A percentile compares a stretch with the other conserved stretches of the same genome.
These are phyloP conservation scores for Podila horticola DNA, from an alignment of 192 early-diverging fungal genomes.

Conservation along the genomic window DNA sequence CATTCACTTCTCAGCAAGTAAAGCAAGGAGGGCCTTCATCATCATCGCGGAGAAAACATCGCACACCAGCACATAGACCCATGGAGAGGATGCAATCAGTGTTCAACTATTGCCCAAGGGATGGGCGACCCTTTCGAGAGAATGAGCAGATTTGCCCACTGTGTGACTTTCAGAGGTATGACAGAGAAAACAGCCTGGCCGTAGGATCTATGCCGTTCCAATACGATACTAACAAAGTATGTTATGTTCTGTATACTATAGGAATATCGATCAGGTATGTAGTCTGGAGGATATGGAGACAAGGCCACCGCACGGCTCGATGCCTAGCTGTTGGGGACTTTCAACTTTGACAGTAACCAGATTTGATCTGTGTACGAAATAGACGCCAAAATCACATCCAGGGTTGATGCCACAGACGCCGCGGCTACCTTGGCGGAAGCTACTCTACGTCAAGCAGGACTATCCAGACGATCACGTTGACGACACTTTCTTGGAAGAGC, in stretches of 20 bases:
- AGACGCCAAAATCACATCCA: constrained; percentile 8
- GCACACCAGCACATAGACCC: background rate
- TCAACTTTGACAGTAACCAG: background rate
- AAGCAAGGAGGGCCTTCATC: background rate
- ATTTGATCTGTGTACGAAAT: background rate
- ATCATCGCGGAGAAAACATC: background rate
- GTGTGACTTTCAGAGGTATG: constrained; percentile 47
- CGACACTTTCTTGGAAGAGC: constrained; percentile 83
- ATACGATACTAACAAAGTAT: background rate
- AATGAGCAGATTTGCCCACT: constrained; percentile 44
- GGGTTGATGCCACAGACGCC: constrained; percentile 6
- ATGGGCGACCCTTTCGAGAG: constrained; percentile 43
- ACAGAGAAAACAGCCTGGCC: no score
- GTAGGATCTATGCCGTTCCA: no score
- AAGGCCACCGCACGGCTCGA: no score
- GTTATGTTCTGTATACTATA: background rate
- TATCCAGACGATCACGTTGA: constrained; percentile 96
- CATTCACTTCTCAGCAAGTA: background rate
- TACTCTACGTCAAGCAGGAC: constrained; percentile 88
- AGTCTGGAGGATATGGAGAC: background rate
- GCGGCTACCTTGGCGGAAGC: constrained; percentile 74
- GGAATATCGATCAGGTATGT: constrained; percentile 29
- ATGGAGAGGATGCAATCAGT: constrained; percentile 30
- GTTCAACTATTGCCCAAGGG: constrained; percentile 47
- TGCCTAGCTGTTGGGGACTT: no score